Evolutionary conservation across 805 yeast species (phyloP).

Genomic region (Maudiozyma barnettii): DNA sequence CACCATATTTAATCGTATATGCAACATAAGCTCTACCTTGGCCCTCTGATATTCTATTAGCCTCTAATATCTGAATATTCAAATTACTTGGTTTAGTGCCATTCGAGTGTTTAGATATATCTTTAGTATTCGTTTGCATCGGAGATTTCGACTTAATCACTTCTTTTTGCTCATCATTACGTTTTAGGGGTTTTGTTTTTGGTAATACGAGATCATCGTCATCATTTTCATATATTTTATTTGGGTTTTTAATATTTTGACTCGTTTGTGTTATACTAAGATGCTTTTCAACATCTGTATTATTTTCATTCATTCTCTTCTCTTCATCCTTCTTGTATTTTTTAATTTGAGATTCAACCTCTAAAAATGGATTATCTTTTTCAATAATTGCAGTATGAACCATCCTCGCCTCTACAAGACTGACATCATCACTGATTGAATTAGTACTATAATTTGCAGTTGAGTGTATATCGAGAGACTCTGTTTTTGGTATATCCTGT

Average conservation of each 20-base stretch:
- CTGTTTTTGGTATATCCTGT: too few species aligned
- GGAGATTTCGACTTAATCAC: too few species aligned
- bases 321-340: not conserved
- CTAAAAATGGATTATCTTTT: constrained; percentile 25
- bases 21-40: constrained; percentile 40
- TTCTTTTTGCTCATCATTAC: too few species aligned
- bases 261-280: constrained; percentile 3
- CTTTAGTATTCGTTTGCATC: too few species aligned
- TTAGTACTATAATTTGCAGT: too few species aligned
- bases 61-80: constrained; percentile 20
- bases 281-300: not conserved
- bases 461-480: too few species aligned
- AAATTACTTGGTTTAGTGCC: too few species aligned
- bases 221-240: constrained; percentile 5
- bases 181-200: not conserved
- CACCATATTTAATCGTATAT: constrained; percentile 58
- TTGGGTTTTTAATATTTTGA: constrained; percentile 10
- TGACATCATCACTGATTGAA: not conserved
- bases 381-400: constrained; percentile 21
- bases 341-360: constrained; percentile 2
- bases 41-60: constrained; percentile 25
- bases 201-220: not conserved
- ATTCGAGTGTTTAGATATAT: not conserved
- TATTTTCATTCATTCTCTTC: not conserved
- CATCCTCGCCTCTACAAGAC: constrained; percentile 8